These are phyloP conservation scores for Macrophomina phaseolina DNA, from an alignment of 2,329 filamentous ascomycete genomes.

Conservation along the genomic window DNA sequence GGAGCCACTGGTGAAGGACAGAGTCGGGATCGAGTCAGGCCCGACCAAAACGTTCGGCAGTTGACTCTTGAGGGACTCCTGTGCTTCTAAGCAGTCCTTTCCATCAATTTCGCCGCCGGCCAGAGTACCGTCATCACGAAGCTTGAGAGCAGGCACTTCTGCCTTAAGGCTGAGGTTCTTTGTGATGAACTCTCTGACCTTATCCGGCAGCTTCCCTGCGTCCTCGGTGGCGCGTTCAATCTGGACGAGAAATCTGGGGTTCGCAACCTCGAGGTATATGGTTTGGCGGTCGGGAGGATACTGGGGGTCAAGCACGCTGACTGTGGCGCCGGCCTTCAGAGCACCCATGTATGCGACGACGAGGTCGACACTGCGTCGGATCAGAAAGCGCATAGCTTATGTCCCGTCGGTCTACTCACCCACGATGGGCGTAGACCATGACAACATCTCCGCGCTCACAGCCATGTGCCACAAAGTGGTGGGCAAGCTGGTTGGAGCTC, in stretches of 20 bases:
- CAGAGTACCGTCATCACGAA: slow-evolving; percentile 74
- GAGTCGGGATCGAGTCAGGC: slow-evolving; percentile 80
- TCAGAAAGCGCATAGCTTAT: slow-evolving; percentile 8
- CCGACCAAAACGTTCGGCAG: slow-evolving; percentile 78
- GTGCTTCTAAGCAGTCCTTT: slow-evolving; percentile 68
- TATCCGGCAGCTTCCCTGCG: slow-evolving; percentile 65
- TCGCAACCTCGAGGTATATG: slow-evolving; percentile 81
- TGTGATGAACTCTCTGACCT: slow-evolving; percentile 71
- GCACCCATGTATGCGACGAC: slow-evolving; percentile 81
- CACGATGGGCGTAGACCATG: slow-evolving; percentile 87
- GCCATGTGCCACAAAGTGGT: slow-evolving; percentile 77
- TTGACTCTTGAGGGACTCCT: slow-evolving; percentile 58
- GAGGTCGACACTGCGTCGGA: slow-evolving; percentile 63
- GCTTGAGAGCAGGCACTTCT: slow-evolving; percentile 73
- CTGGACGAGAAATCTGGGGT: slow-evolving; percentile 72
- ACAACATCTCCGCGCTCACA: slow-evolving; percentile 83
- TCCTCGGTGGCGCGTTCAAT: slow-evolving; percentile 76
- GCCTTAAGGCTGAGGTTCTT: slow-evolving; percentile 75
- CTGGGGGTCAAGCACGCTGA: slow-evolving; percentile 74
- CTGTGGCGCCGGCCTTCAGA: slow-evolving; percentile 63
- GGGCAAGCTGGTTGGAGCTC: slow-evolving; percentile 78
- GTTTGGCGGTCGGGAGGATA: slow-evolving; percentile 83
- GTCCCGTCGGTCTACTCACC: slow-evolving; percentile 35
- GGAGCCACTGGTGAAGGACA: slow-evolving; percentile 67
- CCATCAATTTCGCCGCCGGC: slow-evolving; percentile 71